A percentile compares a stretch with the other conserved stretches of the same genome.
These are phyloP conservation scores for Vitis amurensis DNA, from an alignment of 164 flowering plant genomes.

Conservation along the genomic window DNA sequence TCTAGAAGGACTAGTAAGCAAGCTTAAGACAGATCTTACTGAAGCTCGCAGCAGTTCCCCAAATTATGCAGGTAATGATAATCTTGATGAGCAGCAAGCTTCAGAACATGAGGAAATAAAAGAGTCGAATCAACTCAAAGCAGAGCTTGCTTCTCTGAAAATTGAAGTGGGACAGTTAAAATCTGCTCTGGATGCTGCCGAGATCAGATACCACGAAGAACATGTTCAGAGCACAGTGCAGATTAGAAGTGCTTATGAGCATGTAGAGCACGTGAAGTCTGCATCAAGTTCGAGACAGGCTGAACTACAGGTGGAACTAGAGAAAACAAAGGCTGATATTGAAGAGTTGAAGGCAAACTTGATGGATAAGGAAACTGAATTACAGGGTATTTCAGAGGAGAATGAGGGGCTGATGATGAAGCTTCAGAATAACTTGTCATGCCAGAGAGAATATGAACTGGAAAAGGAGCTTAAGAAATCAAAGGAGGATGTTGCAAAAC, in stretches of 20 bases:
- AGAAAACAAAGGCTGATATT: conserved; percentile 36
- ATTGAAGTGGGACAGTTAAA: conserved; percentile 43
- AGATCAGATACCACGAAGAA: conserved; percentile 53
- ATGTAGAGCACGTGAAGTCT: conserved; percentile 45
- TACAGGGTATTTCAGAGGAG: conserved; percentile 71
- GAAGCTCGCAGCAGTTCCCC: conserved; percentile 5
- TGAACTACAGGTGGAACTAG: conserved; percentile 50
- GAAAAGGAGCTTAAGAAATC: conserved; percentile 42
- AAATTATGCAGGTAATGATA: conserved; percentile 2
- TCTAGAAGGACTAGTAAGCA: conserved; percentile 55
- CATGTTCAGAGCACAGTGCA: conserved; percentile 37
- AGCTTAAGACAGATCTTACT: conserved; percentile 41
- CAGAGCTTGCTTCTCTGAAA: conserved; percentile 34
- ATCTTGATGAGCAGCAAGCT: neutral
- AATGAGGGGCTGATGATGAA: conserved; percentile 53
- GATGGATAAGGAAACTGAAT: conserved; percentile 83
- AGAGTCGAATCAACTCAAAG: conserved; percentile 30
- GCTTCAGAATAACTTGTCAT: conserved; percentile 32
- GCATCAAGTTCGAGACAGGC: conserved; percentile 39
- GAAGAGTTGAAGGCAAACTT: conserved; percentile 65
- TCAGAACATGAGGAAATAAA: conserved; percentile 12
- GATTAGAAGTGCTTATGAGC: conserved; percentile 48
- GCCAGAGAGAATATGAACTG: conserved; percentile 33
- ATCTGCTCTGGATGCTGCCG: conserved; percentile 55
- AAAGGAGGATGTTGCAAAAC: conserved; percentile 33